These are phyloP conservation scores for Globisporangium okanoganense DNA, from an alignment of 352 stramenopile genomes.

Conservation along the genomic window DNA sequence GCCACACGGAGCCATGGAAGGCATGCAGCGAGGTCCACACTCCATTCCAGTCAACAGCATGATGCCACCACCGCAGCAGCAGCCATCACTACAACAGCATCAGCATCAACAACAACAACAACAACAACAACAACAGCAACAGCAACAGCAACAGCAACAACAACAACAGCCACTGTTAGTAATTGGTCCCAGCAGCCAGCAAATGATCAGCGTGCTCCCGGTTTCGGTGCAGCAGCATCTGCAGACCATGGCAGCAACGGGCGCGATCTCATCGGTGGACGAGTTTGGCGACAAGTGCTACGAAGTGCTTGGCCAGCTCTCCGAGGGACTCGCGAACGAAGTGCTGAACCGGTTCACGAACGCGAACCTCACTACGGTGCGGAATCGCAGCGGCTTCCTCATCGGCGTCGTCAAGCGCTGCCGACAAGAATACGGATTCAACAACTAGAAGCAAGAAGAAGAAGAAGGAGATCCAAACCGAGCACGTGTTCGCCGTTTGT, in stretches of 20 bases:
- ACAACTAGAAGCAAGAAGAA: slow-evolving; percentile 9
- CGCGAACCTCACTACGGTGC: slow-evolving; percentile 63
- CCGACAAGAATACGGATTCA: slow-evolving; percentile 75
- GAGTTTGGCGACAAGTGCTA: slow-evolving; percentile 82
- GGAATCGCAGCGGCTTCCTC: slow-evolving; percentile 80
- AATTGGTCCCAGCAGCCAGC: slow-evolving; percentile 11
- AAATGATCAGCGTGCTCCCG: slow-evolving; percentile 33
- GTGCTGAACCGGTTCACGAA: slow-evolving; percentile 69
- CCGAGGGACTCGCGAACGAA: slow-evolving; percentile 70
- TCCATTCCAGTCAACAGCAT: slow-evolving; percentile 10
- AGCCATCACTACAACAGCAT: neutral
- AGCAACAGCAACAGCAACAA: neutral
- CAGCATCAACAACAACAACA: slow-evolving; percentile 22
- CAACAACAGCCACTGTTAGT: slow-evolving; percentile 6
- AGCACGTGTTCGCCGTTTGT: neutral
- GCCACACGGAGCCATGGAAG: slow-evolving; percentile 16
- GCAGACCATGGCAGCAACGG: slow-evolving; percentile 50
- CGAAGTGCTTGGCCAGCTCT: slow-evolving; percentile 71
- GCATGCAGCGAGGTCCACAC: slow-evolving; percentile 3
- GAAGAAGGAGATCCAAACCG: neutral
- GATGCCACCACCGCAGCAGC: neutral
- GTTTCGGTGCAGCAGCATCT: slow-evolving; percentile 68
- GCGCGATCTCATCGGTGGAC: slow-evolving; percentile 55
- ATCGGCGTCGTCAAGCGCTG: slow-evolving; percentile 79
- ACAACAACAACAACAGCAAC: neutral